Evolutionary conservation across 1,139 yeast species (phyloP).

Genomic region (Pichia cactophila): DNA sequence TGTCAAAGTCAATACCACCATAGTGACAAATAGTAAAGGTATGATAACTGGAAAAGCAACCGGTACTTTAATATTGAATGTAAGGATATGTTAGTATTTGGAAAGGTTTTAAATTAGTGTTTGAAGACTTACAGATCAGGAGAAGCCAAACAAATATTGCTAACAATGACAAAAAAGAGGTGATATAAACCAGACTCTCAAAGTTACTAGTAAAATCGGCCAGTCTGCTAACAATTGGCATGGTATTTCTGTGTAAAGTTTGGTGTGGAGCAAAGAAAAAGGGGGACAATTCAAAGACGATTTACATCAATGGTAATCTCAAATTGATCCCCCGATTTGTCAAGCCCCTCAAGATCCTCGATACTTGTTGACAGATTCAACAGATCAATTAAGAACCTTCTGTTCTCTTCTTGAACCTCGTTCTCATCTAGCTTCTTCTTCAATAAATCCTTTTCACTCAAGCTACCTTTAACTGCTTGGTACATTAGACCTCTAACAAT

Average conservation of each 20-base stretch:
- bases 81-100: neutral
- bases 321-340: conserved; percentile 30
- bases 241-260: neutral
- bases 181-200: conserved; percentile 3
- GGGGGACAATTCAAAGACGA: conserved; percentile 24
- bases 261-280: neutral
- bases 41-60: conserved; percentile 2
- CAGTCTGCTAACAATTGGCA: conserved; percentile 1
- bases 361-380: conserved; percentile 23
- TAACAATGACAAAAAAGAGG: conserved; percentile 2
- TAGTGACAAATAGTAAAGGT: conserved; percentile 1
- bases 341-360: conserved; percentile 20
- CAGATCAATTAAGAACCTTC: conserved; percentile 29
- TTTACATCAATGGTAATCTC: conserved; percentile 62
- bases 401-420: conserved; percentile 5
- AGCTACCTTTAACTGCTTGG: conserved; percentile 13
- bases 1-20: conserved; percentile 1
- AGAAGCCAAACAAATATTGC: conserved; percentile 4
- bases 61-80: conserved; percentile 2
- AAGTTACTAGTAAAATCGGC: conserved; percentile 1
- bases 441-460: neutral
- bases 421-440: neutral
- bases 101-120: neutral
- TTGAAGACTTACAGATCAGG: neutral
- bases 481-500: conserved; percentile 33